Base-by-base conservation (phyloP, 768 basidiomycete species). In the Termitomyces heimii region DNA sequence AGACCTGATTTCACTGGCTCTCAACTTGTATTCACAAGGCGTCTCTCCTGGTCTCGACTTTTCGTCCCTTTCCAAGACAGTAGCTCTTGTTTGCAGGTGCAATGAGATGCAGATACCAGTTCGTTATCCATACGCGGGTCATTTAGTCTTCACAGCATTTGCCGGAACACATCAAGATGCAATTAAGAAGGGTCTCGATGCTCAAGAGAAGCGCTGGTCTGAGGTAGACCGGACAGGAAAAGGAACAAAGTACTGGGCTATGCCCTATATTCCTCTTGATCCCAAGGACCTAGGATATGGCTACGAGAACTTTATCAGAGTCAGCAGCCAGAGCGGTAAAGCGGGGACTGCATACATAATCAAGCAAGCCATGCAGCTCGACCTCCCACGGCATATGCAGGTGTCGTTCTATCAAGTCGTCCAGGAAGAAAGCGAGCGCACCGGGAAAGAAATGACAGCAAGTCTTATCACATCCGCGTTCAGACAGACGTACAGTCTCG, bases 311-410 rank as follows among this genome's bases (percentile, higher is more conserved):
- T 85, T 93, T 70, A 92, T 92, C 63, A 84, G 90, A 22, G 91
- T 93, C 71, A 92, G 92, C 72, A 89, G 89, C 42, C 90, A 93
- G 67, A 89, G 86, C 35, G 90, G 90, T 58, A 93, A 93, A 71
- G 91, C 89, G 52, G 91, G 90, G 10, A 81, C 92, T 62, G 86
- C 91, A 16, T 89, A 89, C 73, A 79, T 93, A 60, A 79, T 93
- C 74, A 90, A 92, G 70, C 83, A 88, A 63, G 78, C 82, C 37
- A 77, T 93, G 57, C 75, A 77, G 18, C 81, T 93, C 60, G 91
- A 93, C 68, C 77, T 91, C 53, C 90, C 90, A 1, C 81, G 89
- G 49, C 83, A 84, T 60, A 88, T 93, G 88, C 90, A 93, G 70
- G 75, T 90, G 45, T 72, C 82, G 12, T 92, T 93, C 75, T 93